Evolutionary conservation across 106 monocot genomes (phyloP).

Genomic region (Dendrobium huoshanense): DNA sequence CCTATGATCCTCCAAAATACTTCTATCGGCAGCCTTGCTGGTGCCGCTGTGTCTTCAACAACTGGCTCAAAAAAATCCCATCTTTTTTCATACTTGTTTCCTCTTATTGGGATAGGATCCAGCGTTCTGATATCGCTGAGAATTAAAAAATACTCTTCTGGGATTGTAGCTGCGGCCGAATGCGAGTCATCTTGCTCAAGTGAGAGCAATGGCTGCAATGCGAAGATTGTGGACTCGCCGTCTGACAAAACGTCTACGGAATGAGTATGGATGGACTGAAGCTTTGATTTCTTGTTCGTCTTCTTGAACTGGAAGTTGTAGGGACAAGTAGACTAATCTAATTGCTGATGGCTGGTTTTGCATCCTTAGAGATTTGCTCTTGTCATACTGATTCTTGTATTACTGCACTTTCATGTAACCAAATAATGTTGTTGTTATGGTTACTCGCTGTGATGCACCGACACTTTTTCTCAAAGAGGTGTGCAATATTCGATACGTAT

Average conservation of each 20-base stretch:
- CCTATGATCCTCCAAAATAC: conserved; percentile 98
- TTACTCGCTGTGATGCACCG: neutral
- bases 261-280: neutral
- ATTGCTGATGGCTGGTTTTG: neutral
- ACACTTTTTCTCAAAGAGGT: too few relatives aligned
- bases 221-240: neutral
- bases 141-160: conserved; percentile 80
- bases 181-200: neutral
- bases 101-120: conserved; percentile 64
- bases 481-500: too few relatives aligned
- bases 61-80: conserved; percentile 45
- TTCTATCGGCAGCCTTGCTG: conserved; percentile 87
- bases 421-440: neutral
- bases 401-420: too few relatives aligned
- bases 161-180: conserved; percentile 38
- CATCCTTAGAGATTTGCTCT: too few relatives aligned
- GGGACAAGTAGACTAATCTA: neutral
- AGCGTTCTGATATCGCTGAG: conserved; percentile 82
- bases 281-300: neutral
- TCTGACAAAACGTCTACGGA: neutral
- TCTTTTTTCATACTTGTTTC: conserved; percentile 61
- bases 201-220: neutral
- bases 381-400: too few relatives aligned
- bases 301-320: neutral
- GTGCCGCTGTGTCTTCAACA: conserved; percentile 64